Evolutionary conservation across 139 green algal species (phyloP), one percentile per base, ranked within the genome.

Genomic region (Nannochloris sp.): DNA sequence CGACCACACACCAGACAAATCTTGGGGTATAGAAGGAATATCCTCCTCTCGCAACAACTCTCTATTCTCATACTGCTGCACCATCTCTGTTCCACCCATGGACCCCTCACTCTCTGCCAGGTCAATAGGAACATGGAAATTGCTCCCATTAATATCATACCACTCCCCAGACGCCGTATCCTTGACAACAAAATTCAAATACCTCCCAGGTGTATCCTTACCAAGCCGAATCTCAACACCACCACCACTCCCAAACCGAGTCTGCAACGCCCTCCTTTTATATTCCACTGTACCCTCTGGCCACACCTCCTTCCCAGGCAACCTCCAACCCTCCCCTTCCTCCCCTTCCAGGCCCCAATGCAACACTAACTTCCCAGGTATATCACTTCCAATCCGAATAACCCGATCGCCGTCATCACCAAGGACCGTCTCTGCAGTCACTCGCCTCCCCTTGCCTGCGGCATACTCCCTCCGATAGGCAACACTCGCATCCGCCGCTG

Each of bases 141-240:
- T 97, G 61, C 58, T 70, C 59, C 81, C 82, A 31, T 85, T 77
- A 61, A 83, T 66, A 72, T 96, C 90, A 56, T 86, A 90, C 79
- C 75, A 86, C 14, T n/a, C 59, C 40, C 66, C 56, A 17, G 79
- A 91, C 6, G 72, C 70, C 11, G 82, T 80, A 46, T 97, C 90
- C 78, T 97, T 97, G 13, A 97, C 45, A 37, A 97, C 93, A 77
- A 97, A 97, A 71, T 94, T 91, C 23, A 96, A 68, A 43, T 76
- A 78, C 57, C 93, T 85, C 1, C 81, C 91, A 5, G 73, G 76
- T 70, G 95, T 87, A 64, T 50, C 23, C 2, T 25, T 8, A 33
- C 17, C 30, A 67, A 63, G 37, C 29, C 6, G 6, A 44, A 25
- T 37, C 14, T 40, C 40, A 25, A 17, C 43, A 30, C n/a, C 13